Percentiles rank a stretch among this genome's conserved stretches.
phyloP scores from a whole-genome alignment of 2,329 filamentous ascomycete genomes.

The Clonostachys solani region DNA sequence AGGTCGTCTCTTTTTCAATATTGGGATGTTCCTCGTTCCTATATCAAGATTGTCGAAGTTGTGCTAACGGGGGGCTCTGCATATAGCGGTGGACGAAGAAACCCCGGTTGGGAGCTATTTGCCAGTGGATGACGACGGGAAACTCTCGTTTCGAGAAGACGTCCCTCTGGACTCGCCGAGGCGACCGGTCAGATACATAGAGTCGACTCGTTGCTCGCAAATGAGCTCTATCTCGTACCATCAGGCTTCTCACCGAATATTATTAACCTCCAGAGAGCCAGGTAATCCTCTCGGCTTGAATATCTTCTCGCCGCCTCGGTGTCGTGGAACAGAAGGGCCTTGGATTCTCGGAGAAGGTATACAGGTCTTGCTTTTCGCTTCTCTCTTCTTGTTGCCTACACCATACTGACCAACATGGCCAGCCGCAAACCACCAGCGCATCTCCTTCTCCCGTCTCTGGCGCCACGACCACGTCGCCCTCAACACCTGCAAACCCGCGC shows the following conservation, averaged over 20 bases:
- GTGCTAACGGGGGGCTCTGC: neutral
- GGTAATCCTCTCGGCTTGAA: slow-evolving; percentile 23
- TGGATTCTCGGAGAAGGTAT: slow-evolving; percentile 33
- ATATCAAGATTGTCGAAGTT: too few relatives aligned
- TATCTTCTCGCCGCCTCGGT: slow-evolving; percentile 29
- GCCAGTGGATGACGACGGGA: slow-evolving; percentile 33
- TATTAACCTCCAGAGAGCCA: slow-evolving; percentile 34
- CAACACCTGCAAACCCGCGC: slow-evolving; percentile 34
- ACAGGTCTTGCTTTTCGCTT: slow-evolving; percentile 1
- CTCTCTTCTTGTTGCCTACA: neutral
- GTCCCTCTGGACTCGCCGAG: slow-evolving; percentile 10
- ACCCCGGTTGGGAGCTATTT: slow-evolving; percentile 34
- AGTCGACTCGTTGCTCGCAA: slow-evolving; percentile 30
- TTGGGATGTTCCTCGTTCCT: too few relatives aligned
- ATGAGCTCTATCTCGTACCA: slow-evolving; percentile 46
- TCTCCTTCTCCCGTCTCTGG: slow-evolving; percentile 17
- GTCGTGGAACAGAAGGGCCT: slow-evolving; percentile 14
- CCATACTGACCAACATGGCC: neutral
- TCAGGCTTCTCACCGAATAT: slow-evolving; percentile 29
- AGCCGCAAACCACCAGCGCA: slow-evolving; percentile 25
- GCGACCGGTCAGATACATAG: slow-evolving; percentile 14
- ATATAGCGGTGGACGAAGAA: slow-evolving; percentile 24
- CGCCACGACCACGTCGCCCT: slow-evolving; percentile 22
- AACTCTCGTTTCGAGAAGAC: slow-evolving; percentile 16
- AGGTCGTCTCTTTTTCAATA: slow-evolving; percentile 13